Evolutionary conservation across 345 rosid genomes (phyloP).

Genomic region (Lepidium sativum): DNA sequence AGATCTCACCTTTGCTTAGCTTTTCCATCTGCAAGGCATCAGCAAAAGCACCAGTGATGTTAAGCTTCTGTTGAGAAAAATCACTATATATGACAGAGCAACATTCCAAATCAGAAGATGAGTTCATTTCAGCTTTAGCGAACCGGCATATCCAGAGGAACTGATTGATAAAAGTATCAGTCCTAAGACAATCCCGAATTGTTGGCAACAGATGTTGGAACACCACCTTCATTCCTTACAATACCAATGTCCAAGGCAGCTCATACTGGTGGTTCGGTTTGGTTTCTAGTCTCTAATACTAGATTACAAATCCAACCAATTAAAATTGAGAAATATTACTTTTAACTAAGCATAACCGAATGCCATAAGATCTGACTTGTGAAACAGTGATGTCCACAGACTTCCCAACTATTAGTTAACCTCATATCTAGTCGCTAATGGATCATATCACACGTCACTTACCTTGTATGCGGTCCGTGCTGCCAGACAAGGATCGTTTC

Average conservation of each 20-base stretch:
- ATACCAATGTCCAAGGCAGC: background rate
- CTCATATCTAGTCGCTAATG: background rate
- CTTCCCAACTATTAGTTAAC: background rate
- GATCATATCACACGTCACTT: constrained; percentile 19
- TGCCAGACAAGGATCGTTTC: constrained; percentile 72
- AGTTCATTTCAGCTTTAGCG: background rate
- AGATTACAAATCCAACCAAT: background rate
- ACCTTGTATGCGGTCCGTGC: constrained; percentile 73
- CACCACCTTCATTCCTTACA: background rate
- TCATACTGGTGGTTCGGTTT: background rate
- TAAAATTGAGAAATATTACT: background rate
- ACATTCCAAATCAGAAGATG: background rate
- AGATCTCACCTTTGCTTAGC: constrained; percentile 49
- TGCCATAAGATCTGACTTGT: background rate
- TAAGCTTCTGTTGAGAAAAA: background rate
- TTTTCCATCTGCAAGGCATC: constrained; percentile 58
- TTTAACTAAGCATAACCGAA: background rate
- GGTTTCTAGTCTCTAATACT: background rate
- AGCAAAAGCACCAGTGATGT: background rate
- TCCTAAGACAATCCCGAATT: background rate
- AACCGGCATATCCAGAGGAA: background rate
- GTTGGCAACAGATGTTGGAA: background rate
- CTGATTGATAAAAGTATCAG: background rate
- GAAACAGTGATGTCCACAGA: background rate
- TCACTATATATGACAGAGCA: too few species aligned